Evolutionary conservation across 2,329 filamentous ascomycete species (phyloP).

Genomic region (Penicillium glabrum): DNA sequence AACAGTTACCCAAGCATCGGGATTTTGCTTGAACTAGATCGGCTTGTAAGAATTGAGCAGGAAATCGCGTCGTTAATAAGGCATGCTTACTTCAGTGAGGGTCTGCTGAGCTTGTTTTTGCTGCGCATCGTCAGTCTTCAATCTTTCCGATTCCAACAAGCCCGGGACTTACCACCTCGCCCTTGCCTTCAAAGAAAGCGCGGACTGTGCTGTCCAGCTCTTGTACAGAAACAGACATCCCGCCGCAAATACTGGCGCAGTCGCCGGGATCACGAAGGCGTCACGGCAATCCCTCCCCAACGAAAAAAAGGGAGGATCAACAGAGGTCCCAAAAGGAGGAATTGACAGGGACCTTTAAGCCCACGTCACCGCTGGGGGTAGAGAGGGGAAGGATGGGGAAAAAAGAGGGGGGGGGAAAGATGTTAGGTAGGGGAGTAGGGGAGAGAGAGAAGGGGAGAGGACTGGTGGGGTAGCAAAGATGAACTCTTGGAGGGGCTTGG

Average conservation of each 20-base stretch:
- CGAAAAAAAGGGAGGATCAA: conserved; percentile 3
- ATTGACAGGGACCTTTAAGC: conserved; percentile 10
- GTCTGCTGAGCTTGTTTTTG: conserved; percentile 95
- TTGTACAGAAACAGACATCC: conserved; percentile 72
- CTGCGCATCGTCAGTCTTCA: conserved; percentile 46
- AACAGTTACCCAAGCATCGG: conserved; percentile 95
- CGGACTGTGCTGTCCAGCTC: conserved; percentile 97
- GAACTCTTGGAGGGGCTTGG: conserved; percentile 3
- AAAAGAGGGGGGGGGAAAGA: conserved; percentile 15
- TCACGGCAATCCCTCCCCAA: conserved; percentile 12
- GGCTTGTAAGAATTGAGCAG: conserved; percentile 11
- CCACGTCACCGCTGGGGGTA: conserved; percentile 11
- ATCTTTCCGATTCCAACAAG: not conserved
- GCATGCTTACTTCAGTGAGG: conserved; percentile 75
- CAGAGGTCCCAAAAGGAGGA: conserved; percentile 3
- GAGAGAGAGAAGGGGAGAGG: conserved; percentile 8
- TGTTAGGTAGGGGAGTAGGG: conserved; percentile 5
- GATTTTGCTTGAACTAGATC: conserved; percentile 93
- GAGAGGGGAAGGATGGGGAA: conserved; percentile 1
- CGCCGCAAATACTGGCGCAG: conserved; percentile 33
- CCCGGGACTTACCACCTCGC: conserved; percentile 72
- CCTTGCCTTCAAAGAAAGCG: conserved; percentile 95
- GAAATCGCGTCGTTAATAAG: not conserved
- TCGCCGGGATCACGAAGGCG: conserved; percentile 26
- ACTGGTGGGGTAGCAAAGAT: conserved; percentile 6